Conservation (phyloP, 2,329 filamentous ascomycete species). For the Ascochyta pisi region DNA sequence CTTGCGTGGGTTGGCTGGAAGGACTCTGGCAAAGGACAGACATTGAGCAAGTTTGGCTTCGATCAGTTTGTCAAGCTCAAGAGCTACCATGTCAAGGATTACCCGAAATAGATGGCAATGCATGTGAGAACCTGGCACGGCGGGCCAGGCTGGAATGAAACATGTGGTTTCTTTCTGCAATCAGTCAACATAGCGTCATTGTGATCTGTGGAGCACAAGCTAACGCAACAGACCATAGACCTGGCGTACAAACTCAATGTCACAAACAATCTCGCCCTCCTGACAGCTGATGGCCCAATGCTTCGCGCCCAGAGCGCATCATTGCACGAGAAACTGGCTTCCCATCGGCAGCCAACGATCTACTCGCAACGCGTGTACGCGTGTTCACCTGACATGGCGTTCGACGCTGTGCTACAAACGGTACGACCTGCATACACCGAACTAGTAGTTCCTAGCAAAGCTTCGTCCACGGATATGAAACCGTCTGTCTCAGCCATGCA, state of each 20-base stretch:
- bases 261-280: neutral
- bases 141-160: slow-evolving; percentile 17
- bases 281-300: neutral
- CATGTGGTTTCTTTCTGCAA: slow-evolving; percentile 25
- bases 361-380: slow-evolving; percentile 21
- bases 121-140: slow-evolving; percentile 20
- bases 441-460: slow-evolving; percentile 3
- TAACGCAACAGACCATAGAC: neutral
- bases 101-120: slow-evolving; percentile 58
- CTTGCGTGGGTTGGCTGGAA: slow-evolving; percentile 98
- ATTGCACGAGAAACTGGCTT: neutral
- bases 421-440: slow-evolving; percentile 11
- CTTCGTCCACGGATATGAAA: slow-evolving; percentile 26
- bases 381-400: slow-evolving; percentile 31
- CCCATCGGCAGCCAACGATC: neutral
- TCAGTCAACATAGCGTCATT: slow-evolving; percentile 1
- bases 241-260: neutral
- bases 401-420: slow-evolving; percentile 16
- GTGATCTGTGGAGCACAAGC: neutral
- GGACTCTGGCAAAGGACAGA: slow-evolving; percentile 91
- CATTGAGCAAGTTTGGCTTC: slow-evolving; percentile 87
- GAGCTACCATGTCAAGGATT: slow-evolving; percentile 91
- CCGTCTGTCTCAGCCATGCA: slow-evolving; percentile 31
- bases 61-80: slow-evolving; percentile 97
- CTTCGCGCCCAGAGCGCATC: neutral